Evolutionary conservation across 148 eudicot species (phyloP).

Genomic region (Diospyros lotus): DNA sequence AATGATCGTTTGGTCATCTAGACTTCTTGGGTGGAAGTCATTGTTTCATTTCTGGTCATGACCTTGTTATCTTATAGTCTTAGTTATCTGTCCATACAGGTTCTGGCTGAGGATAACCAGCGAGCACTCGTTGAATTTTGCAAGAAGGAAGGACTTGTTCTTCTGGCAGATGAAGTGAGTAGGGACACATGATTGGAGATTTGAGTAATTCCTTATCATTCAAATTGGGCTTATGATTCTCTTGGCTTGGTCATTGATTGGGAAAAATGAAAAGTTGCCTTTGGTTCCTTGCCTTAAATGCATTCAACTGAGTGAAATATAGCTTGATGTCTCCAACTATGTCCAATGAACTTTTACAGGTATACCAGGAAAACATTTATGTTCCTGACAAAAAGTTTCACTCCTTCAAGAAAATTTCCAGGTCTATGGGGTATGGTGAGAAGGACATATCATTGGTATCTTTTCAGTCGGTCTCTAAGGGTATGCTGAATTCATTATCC

Average conservation of each 20-base stretch:
- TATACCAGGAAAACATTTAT: constrained; percentile 91
- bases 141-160: constrained; percentile 90
- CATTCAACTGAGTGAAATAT: not conserved
- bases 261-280: not conserved
- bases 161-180: constrained; percentile 91
- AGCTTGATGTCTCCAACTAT: not conserved
- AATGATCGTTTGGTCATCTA: not conserved
- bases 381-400: constrained; percentile 82
- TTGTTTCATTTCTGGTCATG: not conserved
- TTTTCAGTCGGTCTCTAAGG: constrained; percentile 91
- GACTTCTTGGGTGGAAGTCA: not conserved
- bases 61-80: not conserved
- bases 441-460: constrained; percentile 74
- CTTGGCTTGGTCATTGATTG: not conserved
- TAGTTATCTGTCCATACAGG: constrained; percentile 37
- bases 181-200: not conserved
- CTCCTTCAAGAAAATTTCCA: constrained; percentile 86
- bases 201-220: constrained; percentile 6
- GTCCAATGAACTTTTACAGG: constrained; percentile 40
- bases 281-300: not conserved
- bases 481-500: constrained; percentile 28
- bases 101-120: constrained; percentile 86
- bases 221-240: not conserved
- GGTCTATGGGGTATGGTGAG: constrained; percentile 84
- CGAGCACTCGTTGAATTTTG: constrained; percentile 76